Evolutionary conservation across 2,329 filamentous ascomycete genomes (phyloP).

Genomic region (Talaromyces atroroseus): DNA sequence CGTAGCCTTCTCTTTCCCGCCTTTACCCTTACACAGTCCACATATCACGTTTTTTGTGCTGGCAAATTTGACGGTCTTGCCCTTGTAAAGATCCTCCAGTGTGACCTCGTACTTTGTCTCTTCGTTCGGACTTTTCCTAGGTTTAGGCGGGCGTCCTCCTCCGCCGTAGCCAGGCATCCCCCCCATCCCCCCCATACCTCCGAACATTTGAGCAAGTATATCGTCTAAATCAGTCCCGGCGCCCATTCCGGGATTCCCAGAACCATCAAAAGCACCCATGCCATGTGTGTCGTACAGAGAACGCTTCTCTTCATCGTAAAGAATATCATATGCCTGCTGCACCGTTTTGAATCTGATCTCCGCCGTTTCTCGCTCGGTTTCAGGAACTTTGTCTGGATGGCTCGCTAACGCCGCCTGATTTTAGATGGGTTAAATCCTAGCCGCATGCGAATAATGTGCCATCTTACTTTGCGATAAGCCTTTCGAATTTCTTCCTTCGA

Average conservation of each 20-base stretch:
- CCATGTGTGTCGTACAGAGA: slow-evolving; percentile 88
- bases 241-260: slow-evolving; percentile 58
- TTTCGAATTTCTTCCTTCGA: slow-evolving; percentile 83
- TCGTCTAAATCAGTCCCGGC: slow-evolving; percentile 75
- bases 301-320: slow-evolving; percentile 91
- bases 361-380: slow-evolving; percentile 75
- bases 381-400: slow-evolving; percentile 93
- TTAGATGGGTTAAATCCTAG: slow-evolving; percentile 15
- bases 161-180: slow-evolving; percentile 34
- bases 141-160: slow-evolving; percentile 36
- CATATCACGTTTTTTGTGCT: slow-evolving; percentile 94
- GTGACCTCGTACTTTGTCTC: slow-evolving; percentile 87
- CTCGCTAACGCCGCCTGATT: slow-evolving; percentile 73
- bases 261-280: slow-evolving; percentile 90
- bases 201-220: slow-evolving; percentile 86
- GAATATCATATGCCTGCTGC: slow-evolving; percentile 94
- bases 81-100: slow-evolving; percentile 94
- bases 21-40: slow-evolving; percentile 76
- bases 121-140: slow-evolving; percentile 70
- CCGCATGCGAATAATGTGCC: not conserved
- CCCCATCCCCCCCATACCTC: slow-evolving; percentile 12
- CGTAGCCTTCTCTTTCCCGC: slow-evolving; percentile 89
- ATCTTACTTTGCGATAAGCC: slow-evolving; percentile 80
- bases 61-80: slow-evolving; percentile 94
- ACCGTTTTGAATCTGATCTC: slow-evolving; percentile 91